These are phyloP conservation scores for Friedmanniomyces simplex DNA, from an alignment of 495 filamentous ascomycete species.

Conservation along the genomic window DNA sequence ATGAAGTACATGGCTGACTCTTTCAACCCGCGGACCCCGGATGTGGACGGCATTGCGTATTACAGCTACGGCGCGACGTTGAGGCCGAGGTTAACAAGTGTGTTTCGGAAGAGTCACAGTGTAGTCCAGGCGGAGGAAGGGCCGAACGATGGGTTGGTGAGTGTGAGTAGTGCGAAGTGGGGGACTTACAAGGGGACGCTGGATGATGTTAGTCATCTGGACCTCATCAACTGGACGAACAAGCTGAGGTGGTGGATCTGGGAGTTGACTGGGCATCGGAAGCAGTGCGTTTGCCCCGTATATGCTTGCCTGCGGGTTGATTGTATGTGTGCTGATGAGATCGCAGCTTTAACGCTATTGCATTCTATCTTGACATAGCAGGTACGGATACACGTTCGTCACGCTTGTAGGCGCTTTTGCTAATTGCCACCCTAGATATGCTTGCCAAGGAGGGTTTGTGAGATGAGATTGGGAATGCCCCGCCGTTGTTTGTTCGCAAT, in stretches of 20 bases:
- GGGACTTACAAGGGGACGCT: slow-evolving; percentile 89
- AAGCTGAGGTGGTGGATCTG: slow-evolving; percentile 60
- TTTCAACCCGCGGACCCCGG: slow-evolving; percentile 74
- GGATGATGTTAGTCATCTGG: slow-evolving; percentile 77
- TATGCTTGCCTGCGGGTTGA: background rate
- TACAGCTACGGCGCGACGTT: slow-evolving; percentile 84
- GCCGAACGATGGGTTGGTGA: slow-evolving; percentile 87
- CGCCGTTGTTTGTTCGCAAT: no score
- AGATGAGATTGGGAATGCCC: no score
- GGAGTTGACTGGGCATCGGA: slow-evolving; percentile 55
- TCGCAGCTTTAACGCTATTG: slow-evolving; percentile 85
- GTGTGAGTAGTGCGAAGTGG: slow-evolving; percentile 75
- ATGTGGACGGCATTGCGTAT: slow-evolving; percentile 64
- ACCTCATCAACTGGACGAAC: slow-evolving; percentile 95
- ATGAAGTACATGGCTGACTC: slow-evolving; percentile 64
- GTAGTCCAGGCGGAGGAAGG: slow-evolving; percentile 66
- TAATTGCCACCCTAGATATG: slow-evolving; percentile 47
- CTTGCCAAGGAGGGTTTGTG: slow-evolving; percentile 61
- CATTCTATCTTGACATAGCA: slow-evolving; percentile 85
- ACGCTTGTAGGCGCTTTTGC: background rate
- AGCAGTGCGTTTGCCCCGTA: slow-evolving; percentile 44
- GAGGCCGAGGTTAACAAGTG: slow-evolving; percentile 54
- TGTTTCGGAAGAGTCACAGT: slow-evolving; percentile 62
- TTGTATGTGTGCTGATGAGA: background rate
- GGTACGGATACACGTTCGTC: slow-evolving; percentile 37